Evolutionary conservation across 768 basidiomycete genomes (phyloP).

Genomic region (Dioszegia hungarica): DNA sequence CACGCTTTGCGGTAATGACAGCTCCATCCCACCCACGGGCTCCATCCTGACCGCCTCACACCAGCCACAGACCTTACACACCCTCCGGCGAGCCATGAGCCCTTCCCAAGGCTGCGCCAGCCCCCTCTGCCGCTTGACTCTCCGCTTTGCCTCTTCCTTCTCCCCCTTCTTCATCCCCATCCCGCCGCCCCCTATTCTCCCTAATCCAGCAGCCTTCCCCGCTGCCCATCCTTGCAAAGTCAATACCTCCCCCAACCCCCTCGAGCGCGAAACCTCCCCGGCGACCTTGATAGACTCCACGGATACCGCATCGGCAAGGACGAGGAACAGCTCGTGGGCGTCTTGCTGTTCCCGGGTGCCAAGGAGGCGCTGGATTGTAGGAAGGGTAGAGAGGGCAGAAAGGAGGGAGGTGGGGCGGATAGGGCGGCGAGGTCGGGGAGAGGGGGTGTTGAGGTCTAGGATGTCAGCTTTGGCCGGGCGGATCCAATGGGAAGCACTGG

Average conservation of each 20-base stretch:
- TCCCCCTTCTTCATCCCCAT: not conserved
- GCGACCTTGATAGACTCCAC: constrained; percentile 72
- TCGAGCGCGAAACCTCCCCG: constrained; percentile 64
- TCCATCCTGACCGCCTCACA: constrained; percentile 71
- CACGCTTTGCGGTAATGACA: constrained; percentile 30
- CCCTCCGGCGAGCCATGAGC: constrained; percentile 79
- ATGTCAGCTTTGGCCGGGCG: not conserved
- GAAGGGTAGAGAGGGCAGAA: constrained; percentile 59
- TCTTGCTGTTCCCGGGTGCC: constrained; percentile 93
- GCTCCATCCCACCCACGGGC: constrained; percentile 59
- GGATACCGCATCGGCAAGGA: constrained; percentile 82
- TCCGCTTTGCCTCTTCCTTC: constrained; percentile 10
- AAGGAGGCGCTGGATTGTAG: constrained; percentile 53
- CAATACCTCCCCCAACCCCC: constrained; percentile 59
- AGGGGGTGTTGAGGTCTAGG: constrained; percentile 49
- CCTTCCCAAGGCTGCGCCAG: constrained; percentile 58
- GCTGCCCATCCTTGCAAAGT: constrained; percentile 24
- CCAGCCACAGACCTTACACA: constrained; percentile 84
- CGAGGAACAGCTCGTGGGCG: constrained; percentile 95
- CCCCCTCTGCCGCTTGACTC: constrained; percentile 18
- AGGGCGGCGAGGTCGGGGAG: constrained; percentile 53
- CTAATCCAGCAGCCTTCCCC: constrained; percentile 11
- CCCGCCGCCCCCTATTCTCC: not conserved
- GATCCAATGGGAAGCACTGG: not conserved
- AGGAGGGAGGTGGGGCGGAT: constrained; percentile 72